These are phyloP conservation scores for Sporothrix pallida DNA, from an alignment of 2,329 filamentous ascomycete species.

Conservation along the genomic window DNA sequence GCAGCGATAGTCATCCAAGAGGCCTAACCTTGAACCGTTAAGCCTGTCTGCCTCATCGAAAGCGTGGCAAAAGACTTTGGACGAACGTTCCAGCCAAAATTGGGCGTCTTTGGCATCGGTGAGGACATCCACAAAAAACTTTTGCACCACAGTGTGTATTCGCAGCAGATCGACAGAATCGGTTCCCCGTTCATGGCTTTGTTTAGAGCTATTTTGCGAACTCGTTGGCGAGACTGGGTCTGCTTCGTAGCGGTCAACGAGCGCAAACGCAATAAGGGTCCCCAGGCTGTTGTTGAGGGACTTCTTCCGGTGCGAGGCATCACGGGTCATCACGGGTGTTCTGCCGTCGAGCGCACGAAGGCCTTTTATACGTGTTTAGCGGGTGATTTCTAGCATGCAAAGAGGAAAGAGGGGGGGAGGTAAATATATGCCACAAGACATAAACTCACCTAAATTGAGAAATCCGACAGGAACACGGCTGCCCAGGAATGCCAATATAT, in stretches of 20 bases:
- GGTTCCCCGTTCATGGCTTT: constrained; percentile 48
- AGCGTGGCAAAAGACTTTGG: constrained; percentile 55
- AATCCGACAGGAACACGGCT: constrained; percentile 71
- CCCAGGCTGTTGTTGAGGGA: constrained; percentile 57
- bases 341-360: constrained; percentile 53
- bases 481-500: constrained; percentile 68
- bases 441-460: constrained; percentile 58
- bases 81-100: constrained; percentile 58
- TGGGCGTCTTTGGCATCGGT: constrained; percentile 49
- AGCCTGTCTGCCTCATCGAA: constrained; percentile 54
- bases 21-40: constrained; percentile 51
- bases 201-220: constrained; percentile 47
- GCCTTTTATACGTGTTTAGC: constrained; percentile 43
- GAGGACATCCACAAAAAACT: constrained; percentile 57
- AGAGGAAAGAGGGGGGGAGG: neutral
- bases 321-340: constrained; percentile 54
- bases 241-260: constrained; percentile 58
- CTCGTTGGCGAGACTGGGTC: constrained; percentile 50
- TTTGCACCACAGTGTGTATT: constrained; percentile 59
- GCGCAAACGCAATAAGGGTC: constrained; percentile 57
- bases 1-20: constrained; percentile 59
- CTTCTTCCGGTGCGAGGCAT: constrained; percentile 45
- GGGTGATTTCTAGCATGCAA: too few relatives aligned
- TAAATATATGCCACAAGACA: too few relatives aligned
- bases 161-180: constrained; percentile 58